Evolutionary conservation across 371 early-diverging fungal species (phyloP).

Genomic region (Blakeslea trispora): DNA sequence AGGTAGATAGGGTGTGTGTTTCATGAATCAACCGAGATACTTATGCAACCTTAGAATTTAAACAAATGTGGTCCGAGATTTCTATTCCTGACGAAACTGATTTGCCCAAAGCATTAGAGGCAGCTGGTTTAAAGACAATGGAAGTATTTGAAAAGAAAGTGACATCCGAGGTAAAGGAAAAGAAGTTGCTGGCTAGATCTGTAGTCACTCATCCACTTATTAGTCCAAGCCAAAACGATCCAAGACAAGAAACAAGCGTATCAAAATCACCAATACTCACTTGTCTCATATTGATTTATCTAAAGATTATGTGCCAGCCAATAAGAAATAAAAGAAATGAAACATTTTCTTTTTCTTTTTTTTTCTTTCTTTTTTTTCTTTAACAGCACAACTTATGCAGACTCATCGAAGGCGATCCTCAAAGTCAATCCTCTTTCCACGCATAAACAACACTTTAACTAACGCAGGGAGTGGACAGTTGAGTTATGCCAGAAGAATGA

Average conservation of each 20-base stretch:
- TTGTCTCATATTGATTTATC: constrained; percentile 82
- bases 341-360: constrained; percentile 3
- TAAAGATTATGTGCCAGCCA: constrained; percentile 67
- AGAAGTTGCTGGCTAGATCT: too few relatives aligned
- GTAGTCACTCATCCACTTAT: too few relatives aligned
- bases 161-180: constrained; percentile 56
- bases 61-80: constrained; percentile 75
- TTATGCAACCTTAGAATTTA: constrained; percentile 58
- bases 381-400: too few relatives aligned
- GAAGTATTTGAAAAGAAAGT: constrained; percentile 73
- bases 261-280: constrained; percentile 88
- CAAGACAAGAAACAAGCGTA: constrained; percentile 71
- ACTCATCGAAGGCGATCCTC: constrained; percentile 25
- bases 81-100: constrained; percentile 78
- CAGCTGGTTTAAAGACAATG: constrained; percentile 78
- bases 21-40: too few relatives aligned
- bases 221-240: constrained; percentile 62
- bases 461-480: constrained; percentile 16
- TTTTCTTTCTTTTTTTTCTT: background rate
- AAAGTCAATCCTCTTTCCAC: constrained; percentile 19
- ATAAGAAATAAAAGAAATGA: constrained; percentile 32
- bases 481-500: constrained; percentile 44
- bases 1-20: constrained; percentile 36
- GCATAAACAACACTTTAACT: constrained; percentile 7
- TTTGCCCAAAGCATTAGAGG: constrained; percentile 66